Evolutionary conservation across 2,329 filamentous ascomycete species (phyloP).

Genomic region (Arthrocladium fulminans): DNA sequence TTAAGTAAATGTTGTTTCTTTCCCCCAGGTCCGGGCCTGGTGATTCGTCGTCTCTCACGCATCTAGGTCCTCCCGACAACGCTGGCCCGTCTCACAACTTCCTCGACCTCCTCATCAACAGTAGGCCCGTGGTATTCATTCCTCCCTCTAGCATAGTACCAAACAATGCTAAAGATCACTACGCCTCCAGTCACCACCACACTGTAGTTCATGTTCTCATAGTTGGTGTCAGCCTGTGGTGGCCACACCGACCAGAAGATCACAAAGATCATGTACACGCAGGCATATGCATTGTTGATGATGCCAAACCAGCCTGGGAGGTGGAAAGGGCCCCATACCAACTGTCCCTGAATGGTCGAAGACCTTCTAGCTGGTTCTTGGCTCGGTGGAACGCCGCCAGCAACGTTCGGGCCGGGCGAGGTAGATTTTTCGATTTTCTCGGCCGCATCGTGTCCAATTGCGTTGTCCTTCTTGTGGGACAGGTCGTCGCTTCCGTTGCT

Average conservation of each 20-base stretch:
- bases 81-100: constrained; percentile 7
- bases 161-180: constrained; percentile 39
- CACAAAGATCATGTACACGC: constrained; percentile 45
- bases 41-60: too few relatives aligned
- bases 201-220: constrained; percentile 41
- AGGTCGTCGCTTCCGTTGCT: constrained; percentile 14
- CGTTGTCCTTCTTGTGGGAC: constrained; percentile 6
- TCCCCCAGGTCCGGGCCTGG: too few relatives aligned
- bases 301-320: constrained; percentile 44
- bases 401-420: background rate
- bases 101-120: constrained; percentile 25
- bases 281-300: constrained; percentile 47
- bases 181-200: constrained; percentile 37
- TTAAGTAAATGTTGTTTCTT: too few relatives aligned
- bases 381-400: background rate
- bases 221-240: constrained; percentile 27
- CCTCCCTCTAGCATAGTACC: constrained; percentile 37
- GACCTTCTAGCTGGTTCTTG: background rate
- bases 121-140: constrained; percentile 41
- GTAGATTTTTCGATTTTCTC: background rate
- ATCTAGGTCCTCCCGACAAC: background rate
- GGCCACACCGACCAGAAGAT: constrained; percentile 51
- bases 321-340: constrained; percentile 50
- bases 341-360: constrained; percentile 24
- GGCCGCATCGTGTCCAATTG: background rate